These are phyloP conservation scores for Nemania serpens DNA, from an alignment of 2,329 filamentous ascomycete genomes.

Conservation along the genomic window DNA sequence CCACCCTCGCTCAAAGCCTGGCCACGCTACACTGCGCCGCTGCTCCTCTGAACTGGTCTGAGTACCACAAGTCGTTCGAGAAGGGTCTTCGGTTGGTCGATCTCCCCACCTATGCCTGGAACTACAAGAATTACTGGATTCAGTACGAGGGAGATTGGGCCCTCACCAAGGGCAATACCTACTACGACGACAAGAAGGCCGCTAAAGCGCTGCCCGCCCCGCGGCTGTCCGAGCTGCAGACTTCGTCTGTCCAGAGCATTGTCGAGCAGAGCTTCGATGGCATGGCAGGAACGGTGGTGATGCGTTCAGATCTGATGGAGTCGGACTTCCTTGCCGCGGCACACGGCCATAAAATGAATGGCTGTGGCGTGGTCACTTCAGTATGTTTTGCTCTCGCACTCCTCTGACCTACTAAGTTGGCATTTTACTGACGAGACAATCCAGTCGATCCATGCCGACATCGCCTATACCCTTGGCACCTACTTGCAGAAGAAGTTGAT, in stretches of 20 bases:
- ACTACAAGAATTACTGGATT: conserved; percentile 73
- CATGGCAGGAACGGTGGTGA: conserved; percentile 37
- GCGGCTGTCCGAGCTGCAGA: conserved; percentile 18
- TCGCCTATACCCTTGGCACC: conserved; percentile 65
- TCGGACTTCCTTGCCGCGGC: conserved; percentile 45
- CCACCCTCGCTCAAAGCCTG: conserved; percentile 56
- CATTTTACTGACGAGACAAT: no score
- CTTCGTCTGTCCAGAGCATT: conserved; percentile 46
- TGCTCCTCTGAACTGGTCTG: conserved; percentile 70
- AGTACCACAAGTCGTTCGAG: conserved; percentile 63
- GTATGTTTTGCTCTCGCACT: conserved; percentile 39
- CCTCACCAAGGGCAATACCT: conserved; percentile 58
- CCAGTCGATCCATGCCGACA: conserved; percentile 62
- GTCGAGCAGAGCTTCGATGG: conserved; percentile 41
- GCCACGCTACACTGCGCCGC: conserved; percentile 62
- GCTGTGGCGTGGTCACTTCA: conserved; percentile 48
- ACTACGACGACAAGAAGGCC: conserved; percentile 7
- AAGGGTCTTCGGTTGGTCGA: conserved; percentile 55
- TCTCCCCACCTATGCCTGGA: conserved; percentile 72
- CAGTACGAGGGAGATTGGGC: conserved; percentile 71
- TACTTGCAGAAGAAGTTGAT: conserved; percentile 60
- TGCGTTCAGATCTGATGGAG: conserved; percentile 48
- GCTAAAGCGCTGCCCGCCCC: no score
- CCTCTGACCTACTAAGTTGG: no score
- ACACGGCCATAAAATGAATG: conserved; percentile 50